phyloP scores from a whole-genome alignment of 306 rosid species.

The Prunus mume region DNA sequence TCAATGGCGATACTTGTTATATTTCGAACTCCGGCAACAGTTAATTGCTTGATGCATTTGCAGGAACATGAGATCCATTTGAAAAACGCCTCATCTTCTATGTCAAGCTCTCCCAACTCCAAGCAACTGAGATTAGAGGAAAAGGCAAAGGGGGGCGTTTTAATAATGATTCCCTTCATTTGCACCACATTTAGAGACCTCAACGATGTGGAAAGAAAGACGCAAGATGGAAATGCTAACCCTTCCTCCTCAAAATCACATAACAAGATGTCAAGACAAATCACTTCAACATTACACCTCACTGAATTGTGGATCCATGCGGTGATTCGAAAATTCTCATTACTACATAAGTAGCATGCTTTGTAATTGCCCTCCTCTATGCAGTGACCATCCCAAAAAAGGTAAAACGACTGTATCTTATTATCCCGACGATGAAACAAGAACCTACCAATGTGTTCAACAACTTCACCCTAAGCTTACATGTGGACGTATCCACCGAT shows the following conservation, averaged over 20 bases:
- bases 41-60: not conserved
- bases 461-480: not conserved
- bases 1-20: not conserved
- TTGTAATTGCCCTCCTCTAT: not conserved
- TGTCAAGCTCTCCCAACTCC: not conserved
- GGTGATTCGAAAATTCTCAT: not conserved
- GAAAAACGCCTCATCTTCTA: not conserved
- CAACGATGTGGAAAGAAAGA: not conserved
- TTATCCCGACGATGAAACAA: not conserved
- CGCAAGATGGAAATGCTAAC: not conserved
- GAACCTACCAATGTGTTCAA: not conserved
- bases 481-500: not conserved
- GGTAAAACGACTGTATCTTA: not conserved
- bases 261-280: not conserved
- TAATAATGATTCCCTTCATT: not conserved
- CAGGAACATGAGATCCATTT: not conserved
- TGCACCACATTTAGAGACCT: not conserved
- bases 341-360: not conserved
- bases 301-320: not conserved
- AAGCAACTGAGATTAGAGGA: not conserved
- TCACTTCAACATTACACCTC: not conserved
- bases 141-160: not conserved
- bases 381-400: not conserved
- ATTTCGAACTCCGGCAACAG: not conserved
- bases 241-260: not conserved